These are phyloP conservation scores for Circinella minor DNA, from an alignment of 371 early-diverging fungal species.

Conservation along the genomic window DNA sequence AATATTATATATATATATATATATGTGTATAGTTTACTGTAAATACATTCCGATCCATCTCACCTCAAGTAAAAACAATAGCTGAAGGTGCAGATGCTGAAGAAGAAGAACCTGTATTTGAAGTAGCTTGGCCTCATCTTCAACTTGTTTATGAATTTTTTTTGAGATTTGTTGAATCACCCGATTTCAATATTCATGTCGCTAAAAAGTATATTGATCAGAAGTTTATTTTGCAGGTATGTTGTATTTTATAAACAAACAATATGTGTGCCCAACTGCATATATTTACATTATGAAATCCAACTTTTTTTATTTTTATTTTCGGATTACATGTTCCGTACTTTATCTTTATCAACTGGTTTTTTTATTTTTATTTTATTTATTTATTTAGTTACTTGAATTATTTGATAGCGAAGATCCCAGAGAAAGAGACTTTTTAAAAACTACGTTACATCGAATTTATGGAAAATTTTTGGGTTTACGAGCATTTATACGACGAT, in stretches of 20 bases:
- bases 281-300: no score
- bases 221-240: slow-evolving; percentile 61
- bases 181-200: slow-evolving; percentile 94
- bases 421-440: slow-evolving; percentile 96
- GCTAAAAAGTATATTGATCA: slow-evolving; percentile 53
- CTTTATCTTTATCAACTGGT: background rate
- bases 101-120: slow-evolving; percentile 97
- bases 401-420: slow-evolving; percentile 98
- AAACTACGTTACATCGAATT: slow-evolving; percentile 96
- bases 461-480: slow-evolving; percentile 97
- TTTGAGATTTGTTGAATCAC: slow-evolving; percentile 94
- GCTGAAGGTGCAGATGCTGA: slow-evolving; percentile 98
- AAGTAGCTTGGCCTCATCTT: slow-evolving; percentile 97
- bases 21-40: slow-evolving; percentile 75
- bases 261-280: background rate
- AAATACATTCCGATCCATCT: slow-evolving; percentile 94
- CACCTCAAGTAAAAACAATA: slow-evolving; percentile 89
- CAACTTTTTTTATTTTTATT: no score
- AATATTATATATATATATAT: no score
- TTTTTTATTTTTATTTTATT: background rate
- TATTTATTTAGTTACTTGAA: slow-evolving; percentile 74
- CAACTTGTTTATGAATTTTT: slow-evolving; percentile 97
- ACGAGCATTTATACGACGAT: slow-evolving; percentile 93
- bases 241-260: background rate
- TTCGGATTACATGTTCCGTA: no score